phyloP scores from a whole-genome alignment of 371 early-diverging fungal species.

The Apophysomyces variabilis region DNA sequence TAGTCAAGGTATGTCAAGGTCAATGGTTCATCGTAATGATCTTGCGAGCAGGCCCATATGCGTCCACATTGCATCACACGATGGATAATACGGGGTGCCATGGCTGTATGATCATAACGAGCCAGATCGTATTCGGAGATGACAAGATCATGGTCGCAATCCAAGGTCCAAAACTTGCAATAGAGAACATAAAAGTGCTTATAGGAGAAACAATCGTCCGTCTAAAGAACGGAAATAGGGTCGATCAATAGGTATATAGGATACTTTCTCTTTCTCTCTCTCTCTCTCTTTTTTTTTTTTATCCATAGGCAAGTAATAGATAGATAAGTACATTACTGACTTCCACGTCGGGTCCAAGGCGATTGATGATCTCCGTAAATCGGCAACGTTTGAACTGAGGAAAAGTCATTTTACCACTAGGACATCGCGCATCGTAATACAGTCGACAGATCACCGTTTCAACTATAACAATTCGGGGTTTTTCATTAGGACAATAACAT shows the following conservation, averaged over 20 bases:
- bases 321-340: slow-evolving; percentile 63
- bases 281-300: no score
- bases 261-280: no score
- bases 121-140: slow-evolving; percentile 66
- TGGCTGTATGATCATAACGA: slow-evolving; percentile 66
- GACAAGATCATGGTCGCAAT: slow-evolving; percentile 75
- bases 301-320: no score
- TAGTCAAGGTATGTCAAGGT: slow-evolving; percentile 59
- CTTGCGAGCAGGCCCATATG: slow-evolving; percentile 37
- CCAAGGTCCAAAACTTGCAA: slow-evolving; percentile 94
- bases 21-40: slow-evolving; percentile 7
- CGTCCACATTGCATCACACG: slow-evolving; percentile 62
- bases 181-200: slow-evolving; percentile 97
- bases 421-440: slow-evolving; percentile 73
- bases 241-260: no score
- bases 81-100: slow-evolving; percentile 61
- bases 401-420: slow-evolving; percentile 73
- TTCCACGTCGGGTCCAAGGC: slow-evolving; percentile 74
- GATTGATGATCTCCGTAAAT: slow-evolving; percentile 61
- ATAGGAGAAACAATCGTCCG: slow-evolving; percentile 85
- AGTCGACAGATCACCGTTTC: slow-evolving; percentile 86
- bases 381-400: slow-evolving; percentile 68
- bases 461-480: slow-evolving; percentile 19
- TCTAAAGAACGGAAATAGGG: slow-evolving; percentile 28
- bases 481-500: not conserved